Evolutionary conservation across 169 alveolate genomes (phyloP).

Genomic region (Babesia bovis): DNA sequence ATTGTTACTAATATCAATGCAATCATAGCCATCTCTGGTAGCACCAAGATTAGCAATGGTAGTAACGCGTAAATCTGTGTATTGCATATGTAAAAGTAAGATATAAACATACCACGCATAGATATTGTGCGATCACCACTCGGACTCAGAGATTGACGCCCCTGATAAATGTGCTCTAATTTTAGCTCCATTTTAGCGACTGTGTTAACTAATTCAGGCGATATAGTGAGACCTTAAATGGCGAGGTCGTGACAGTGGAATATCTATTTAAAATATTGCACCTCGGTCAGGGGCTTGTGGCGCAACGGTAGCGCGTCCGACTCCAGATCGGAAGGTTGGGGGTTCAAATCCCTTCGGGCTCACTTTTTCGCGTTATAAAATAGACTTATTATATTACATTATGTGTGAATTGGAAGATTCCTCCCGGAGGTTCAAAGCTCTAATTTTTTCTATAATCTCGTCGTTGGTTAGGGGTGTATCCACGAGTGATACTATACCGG

Average conservation of each 20-base stretch:
- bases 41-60: slow-evolving; percentile 86
- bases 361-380: slow-evolving; percentile 40
- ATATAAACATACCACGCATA: slow-evolving; percentile 47
- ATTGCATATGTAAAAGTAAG: background rate
- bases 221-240: background rate
- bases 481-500: slow-evolving; percentile 9
- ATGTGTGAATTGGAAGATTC: background rate
- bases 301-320: slow-evolving; percentile 94
- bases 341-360: slow-evolving; percentile 93
- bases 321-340: slow-evolving; percentile 94
- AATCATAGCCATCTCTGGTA: slow-evolving; percentile 86
- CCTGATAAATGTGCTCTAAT: slow-evolving; percentile 45
- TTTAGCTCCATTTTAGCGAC: slow-evolving; percentile 43
- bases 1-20: slow-evolving; percentile 87
- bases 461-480: slow-evolving; percentile 50
- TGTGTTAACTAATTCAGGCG: background rate
- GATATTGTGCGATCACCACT: slow-evolving; percentile 64
- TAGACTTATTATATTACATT: background rate
- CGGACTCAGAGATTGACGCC: slow-evolving; percentile 54
- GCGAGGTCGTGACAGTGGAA: background rate
- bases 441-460: slow-evolving; percentile 47
- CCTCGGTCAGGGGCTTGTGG: slow-evolving; percentile 80
- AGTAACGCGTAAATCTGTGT: slow-evolving; percentile 80
- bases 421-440: background rate
- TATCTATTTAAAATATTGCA: background rate